Conservation (phyloP, 768 basidiomycete genomes). For the Phylloporus sp. region DNA sequence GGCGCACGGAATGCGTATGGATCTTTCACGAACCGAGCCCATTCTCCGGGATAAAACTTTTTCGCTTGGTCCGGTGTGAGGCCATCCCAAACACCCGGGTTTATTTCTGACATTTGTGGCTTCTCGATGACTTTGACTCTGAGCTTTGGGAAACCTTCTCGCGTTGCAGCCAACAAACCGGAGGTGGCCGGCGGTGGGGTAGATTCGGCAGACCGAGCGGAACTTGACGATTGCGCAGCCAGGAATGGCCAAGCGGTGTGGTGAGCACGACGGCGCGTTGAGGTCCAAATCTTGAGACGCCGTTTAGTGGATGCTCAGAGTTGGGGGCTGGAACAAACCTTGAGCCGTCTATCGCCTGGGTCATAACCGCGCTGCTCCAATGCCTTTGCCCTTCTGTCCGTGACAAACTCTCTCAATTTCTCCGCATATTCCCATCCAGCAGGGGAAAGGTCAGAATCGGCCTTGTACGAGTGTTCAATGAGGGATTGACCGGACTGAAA, state of each 20-base stretch:
- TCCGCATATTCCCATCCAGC: conserved; percentile 96
- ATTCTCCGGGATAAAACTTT: conserved; percentile 90
- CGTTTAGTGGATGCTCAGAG: not conserved
- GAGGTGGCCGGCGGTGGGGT: not conserved
- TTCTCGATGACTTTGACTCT: conserved; percentile 90
- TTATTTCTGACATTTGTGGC: conserved; percentile 96
- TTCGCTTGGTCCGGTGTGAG: conserved; percentile 86
- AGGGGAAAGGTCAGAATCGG: conserved; percentile 93
- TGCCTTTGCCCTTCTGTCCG: conserved; percentile 74
- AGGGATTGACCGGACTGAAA: conserved; percentile 92
- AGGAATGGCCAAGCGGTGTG: conserved; percentile 97
- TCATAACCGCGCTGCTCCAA: conserved; percentile 68
- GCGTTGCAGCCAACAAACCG: not conserved
- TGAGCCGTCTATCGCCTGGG: conserved; percentile 56
- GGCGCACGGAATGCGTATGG: conserved; percentile 92
- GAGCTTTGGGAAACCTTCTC: conserved; percentile 22
- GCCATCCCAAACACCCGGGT: conserved; percentile 97
- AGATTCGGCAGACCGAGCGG: conserved; percentile 9
- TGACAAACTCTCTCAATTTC: conserved; percentile 83
- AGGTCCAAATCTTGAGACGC: conserved; percentile 85
- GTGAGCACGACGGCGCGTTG: conserved; percentile 85
- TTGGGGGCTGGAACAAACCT: conserved; percentile 43
- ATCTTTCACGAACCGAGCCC: conserved; percentile 88
- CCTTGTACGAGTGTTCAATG: conserved; percentile 98
- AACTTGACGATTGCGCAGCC: conserved; percentile 25